Evolutionary conservation across 345 rosid genomes (phyloP), one percentile per base, ranked within the genome.

Genomic region (Linum lewisii): DNA sequence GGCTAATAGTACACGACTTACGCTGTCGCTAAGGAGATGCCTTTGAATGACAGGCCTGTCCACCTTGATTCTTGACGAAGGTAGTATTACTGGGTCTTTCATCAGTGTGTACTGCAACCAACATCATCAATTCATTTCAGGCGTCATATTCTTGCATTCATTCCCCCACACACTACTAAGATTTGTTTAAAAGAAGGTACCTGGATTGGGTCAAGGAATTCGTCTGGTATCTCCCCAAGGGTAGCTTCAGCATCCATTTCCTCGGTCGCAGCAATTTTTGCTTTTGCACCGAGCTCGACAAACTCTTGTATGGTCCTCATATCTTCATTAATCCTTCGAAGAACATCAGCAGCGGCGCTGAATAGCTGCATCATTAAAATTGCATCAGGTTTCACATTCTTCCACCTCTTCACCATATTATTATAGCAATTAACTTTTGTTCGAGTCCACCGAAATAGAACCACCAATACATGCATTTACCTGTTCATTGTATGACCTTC

Each of bases 31-130:
- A 16, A 94, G 88, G 74, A 94, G 99, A 87, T 94, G 99, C 71
- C 99, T 89, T 64, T 90, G 96, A 64, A 94, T 94, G 58, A 90
- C 95, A 23, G 96, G 86, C 58, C 95, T 71, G 73, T 94, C 97
- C 32, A 90, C 80, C 24, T 84, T 94, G 71, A 76, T 90, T 68
- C 77, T 87, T 20, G 99, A 90, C 61, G 92, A 85, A 53, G 99
- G 99, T 74, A 94, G 82, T 64, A 87, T 82, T 67, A 94, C 99
- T 15, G 99, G 99, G 79, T 94, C 97, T 82, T 87, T 94, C 99
- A 94, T 94, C 69, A 90, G 65, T 5, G 96, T 85, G 72, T 64
- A 90, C 99, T 94, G 79, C 79, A 72, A 49, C 29, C 59, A 6
- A 38, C 24, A 34, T 19, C 19, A 3, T 54, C 34, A 32, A 60